Conservation (phyloP, 148 eudicot species). For the Camellia sinensis region DNA sequence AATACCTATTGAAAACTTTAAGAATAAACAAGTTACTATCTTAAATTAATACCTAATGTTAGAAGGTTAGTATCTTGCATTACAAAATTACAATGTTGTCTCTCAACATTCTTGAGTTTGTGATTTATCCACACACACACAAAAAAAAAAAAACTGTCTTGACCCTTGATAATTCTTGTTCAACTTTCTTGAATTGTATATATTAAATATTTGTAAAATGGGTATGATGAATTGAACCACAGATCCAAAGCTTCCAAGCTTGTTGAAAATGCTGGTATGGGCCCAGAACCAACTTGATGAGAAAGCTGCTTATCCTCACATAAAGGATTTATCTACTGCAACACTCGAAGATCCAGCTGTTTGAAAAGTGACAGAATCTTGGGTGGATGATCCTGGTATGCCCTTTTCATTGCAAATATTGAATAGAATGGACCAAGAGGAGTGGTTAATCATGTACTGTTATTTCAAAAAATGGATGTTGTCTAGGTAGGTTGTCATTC, state of each 20-base stretch:
- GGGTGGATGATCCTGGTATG: not conserved
- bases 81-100: no score
- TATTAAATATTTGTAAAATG: not conserved
- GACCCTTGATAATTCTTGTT: not conserved
- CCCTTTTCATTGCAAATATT: not conserved
- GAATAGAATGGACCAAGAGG: not conserved
- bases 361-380: constrained; percentile 25
- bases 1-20: no score
- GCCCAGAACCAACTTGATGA: constrained; percentile 85
- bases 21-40: no score
- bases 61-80: no score
- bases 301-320: constrained; percentile 80
- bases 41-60: no score
- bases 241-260: constrained; percentile 89
- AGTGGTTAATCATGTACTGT: not conserved
- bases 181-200: not conserved
- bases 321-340: constrained; percentile 61
- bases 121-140: no score
- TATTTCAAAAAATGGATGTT: not conserved
- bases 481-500: constrained; percentile 6
- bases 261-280: constrained; percentile 87
- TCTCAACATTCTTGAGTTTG: no score
- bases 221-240: constrained; percentile 20
- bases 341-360: constrained; percentile 76
- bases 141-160: not conserved